These are phyloP conservation scores for Fraxinus anomala DNA, from an alignment of 257 asterid genomes.

Conservation along the genomic window DNA sequence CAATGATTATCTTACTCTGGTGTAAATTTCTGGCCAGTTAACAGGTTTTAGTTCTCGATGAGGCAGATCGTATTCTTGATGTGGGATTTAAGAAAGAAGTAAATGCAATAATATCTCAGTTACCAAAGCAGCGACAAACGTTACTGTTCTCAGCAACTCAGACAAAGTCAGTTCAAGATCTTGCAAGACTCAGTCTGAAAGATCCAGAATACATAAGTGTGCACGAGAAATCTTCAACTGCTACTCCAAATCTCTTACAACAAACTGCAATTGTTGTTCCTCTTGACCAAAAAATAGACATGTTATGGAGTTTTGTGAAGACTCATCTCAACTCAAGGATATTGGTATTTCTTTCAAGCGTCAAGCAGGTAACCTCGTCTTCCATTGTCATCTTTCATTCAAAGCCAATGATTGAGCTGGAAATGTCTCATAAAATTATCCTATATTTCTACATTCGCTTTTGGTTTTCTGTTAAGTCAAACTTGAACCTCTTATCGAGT, in stretches of 20 bases:
- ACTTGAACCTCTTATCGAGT: not conserved
- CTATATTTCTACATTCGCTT: not conserved
- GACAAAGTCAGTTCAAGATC: conserved; percentile 90
- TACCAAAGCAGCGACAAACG: conserved; percentile 86
- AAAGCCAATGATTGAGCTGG: conserved; percentile 15
- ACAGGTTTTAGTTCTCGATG: conserved; percentile 95
- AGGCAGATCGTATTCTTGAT: conserved; percentile 98
- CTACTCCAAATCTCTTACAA: conserved; percentile 80
- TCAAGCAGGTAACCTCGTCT: conserved; percentile 73
- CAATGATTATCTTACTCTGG: conserved; percentile 35
- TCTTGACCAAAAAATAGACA: conserved; percentile 84
- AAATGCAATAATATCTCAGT: conserved; percentile 89
- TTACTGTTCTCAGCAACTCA: conserved; percentile 93
- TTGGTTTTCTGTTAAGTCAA: not conserved
- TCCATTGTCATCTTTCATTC: not conserved
- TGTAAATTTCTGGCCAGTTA: conserved; percentile 46
- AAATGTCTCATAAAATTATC: conserved; percentile 12
- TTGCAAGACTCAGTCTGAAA: conserved; percentile 94
- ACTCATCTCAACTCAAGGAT: conserved; percentile 81
- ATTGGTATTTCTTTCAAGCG: conserved; percentile 79
- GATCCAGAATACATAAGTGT: conserved; percentile 94
- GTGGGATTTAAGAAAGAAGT: conserved; percentile 74
- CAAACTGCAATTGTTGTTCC: conserved; percentile 81
- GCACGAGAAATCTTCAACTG: conserved; percentile 83
- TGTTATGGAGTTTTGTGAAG: conserved; percentile 93